Conservation (phyloP, 1,284 basidiomycete genomes). For the Porodaedalea pini region DNA sequence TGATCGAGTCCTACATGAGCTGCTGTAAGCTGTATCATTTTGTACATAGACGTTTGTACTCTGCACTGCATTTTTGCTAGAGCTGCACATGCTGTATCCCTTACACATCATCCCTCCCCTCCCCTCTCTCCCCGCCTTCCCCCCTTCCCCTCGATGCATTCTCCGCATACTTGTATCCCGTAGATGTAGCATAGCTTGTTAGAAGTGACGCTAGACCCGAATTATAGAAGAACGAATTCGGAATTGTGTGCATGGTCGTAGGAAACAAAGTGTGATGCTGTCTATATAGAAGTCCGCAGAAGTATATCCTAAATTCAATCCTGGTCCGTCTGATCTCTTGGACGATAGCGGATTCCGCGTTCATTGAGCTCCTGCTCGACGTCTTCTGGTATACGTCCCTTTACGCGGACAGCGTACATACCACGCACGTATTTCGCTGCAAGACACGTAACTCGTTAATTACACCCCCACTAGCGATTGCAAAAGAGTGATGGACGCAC, state of each 20-base stretch:
- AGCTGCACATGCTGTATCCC: conserved; percentile 2
- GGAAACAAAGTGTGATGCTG: background rate
- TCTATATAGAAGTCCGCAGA: too few species aligned
- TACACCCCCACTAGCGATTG: conserved; percentile 10
- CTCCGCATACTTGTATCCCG: too few species aligned
- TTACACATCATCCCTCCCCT: too few species aligned
- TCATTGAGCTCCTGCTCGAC: conserved; percentile 75
- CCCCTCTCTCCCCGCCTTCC: too few species aligned
- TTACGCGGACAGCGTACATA: conserved; percentile 86
- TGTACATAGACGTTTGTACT: background rate
- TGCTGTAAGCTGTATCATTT: conserved; percentile 37
- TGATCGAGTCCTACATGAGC: conserved; percentile 61
- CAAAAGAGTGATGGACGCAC: conserved; percentile 44
- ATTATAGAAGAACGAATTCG: background rate
- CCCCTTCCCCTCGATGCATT: too few species aligned
- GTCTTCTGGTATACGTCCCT: conserved; percentile 81
- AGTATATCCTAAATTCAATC: conserved; percentile 46
- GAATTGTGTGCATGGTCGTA: too few species aligned
- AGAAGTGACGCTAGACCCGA: background rate
- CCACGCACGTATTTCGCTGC: conserved; percentile 82
- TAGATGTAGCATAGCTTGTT: conserved; percentile 3
- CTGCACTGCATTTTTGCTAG: background rate
- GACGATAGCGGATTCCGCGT: conserved; percentile 76
- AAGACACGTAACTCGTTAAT: background rate
- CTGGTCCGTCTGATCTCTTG: conserved; percentile 71